Evolutionary conservation across 352 stramenopile species (phyloP).

Genomic region (Paralagenidium karlingii): DNA sequence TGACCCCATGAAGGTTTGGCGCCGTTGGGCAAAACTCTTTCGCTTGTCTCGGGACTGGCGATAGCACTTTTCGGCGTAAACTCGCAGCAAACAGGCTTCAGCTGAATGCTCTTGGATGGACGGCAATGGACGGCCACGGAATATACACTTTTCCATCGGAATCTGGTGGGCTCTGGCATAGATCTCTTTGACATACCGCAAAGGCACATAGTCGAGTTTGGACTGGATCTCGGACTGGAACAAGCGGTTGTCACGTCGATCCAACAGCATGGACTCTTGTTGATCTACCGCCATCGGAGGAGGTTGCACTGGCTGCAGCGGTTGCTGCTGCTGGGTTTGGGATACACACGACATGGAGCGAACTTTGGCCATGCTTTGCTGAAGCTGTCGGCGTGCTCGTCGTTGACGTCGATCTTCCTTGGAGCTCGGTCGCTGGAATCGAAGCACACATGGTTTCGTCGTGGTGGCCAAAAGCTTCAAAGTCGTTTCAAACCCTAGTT

Average conservation of each 20-base stretch:
- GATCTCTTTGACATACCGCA: no score
- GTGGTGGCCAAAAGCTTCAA: constrained; percentile 79
- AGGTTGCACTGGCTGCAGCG: neutral
- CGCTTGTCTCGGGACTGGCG: neutral
- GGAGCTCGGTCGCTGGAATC: constrained; percentile 33
- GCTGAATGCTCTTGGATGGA: constrained; percentile 63
- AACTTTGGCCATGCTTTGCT: neutral
- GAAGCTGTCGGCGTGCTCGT: constrained; percentile 4
- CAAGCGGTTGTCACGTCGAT: neutral
- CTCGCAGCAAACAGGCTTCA: constrained; percentile 66
- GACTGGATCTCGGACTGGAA: constrained; percentile 13
- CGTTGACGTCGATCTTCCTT: constrained; percentile 2
- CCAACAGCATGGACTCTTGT: neutral
- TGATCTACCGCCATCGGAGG: neutral
- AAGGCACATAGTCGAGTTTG: constrained; percentile 55
- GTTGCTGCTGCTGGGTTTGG: neutral
- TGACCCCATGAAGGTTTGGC: no score
- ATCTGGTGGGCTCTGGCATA: constrained; percentile 48
- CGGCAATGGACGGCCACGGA: constrained; percentile 59
- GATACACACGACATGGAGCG: neutral
- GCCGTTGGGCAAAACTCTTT: no score
- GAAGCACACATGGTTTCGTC: constrained; percentile 71
- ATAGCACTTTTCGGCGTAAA: constrained; percentile 75
- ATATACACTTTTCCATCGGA: constrained; percentile 45
- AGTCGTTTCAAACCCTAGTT: constrained; percentile 70